A percentile compares a stretch with the other conserved stretches of the same genome.
These are phyloP conservation scores for Fusarium virguliforme DNA, from an alignment of 2,329 filamentous ascomycete genomes.

Conservation along the genomic window DNA sequence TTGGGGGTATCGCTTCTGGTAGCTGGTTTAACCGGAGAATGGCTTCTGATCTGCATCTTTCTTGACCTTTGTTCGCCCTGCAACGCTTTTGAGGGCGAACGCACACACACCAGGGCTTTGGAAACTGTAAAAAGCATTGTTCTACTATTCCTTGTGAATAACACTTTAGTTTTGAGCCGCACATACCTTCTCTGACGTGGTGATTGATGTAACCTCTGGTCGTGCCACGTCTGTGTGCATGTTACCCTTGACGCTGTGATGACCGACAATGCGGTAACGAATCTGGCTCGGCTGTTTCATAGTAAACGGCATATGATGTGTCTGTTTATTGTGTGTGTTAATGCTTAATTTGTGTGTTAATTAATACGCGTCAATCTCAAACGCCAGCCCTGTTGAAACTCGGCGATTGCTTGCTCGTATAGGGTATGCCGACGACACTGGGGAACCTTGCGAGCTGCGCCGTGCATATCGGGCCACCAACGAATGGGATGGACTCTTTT, in stretches of 20 bases:
- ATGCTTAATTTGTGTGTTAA: neutral
- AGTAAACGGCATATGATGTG: constrained; percentile 5
- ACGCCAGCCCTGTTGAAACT: too few relatives aligned
- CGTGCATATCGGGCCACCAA: neutral
- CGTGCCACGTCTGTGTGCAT: neutral
- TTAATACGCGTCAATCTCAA: too few relatives aligned
- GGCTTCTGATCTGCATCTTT: constrained; percentile 42
- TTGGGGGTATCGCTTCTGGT: constrained; percentile 22
- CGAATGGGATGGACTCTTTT: neutral
- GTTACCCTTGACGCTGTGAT: neutral
- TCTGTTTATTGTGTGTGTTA: neutral
- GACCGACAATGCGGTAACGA: neutral
- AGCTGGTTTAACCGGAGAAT: constrained; percentile 22
- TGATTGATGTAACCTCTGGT: neutral
- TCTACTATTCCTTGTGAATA: constrained; percentile 34
- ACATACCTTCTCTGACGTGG: neutral
- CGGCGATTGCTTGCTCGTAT: neutral
- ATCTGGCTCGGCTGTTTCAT: constrained; percentile 2
- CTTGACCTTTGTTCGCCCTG: constrained; percentile 9
- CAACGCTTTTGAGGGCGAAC: constrained; percentile 31
- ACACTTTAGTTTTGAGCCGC: constrained; percentile 19
- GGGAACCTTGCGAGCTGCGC: neutral
- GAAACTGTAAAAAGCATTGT: constrained; percentile 25
- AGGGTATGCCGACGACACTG: neutral
- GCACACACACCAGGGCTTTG: constrained; percentile 27